Conservation (phyloP, 2,329 filamentous ascomycete genomes). For the Bisporella sp. region DNA sequence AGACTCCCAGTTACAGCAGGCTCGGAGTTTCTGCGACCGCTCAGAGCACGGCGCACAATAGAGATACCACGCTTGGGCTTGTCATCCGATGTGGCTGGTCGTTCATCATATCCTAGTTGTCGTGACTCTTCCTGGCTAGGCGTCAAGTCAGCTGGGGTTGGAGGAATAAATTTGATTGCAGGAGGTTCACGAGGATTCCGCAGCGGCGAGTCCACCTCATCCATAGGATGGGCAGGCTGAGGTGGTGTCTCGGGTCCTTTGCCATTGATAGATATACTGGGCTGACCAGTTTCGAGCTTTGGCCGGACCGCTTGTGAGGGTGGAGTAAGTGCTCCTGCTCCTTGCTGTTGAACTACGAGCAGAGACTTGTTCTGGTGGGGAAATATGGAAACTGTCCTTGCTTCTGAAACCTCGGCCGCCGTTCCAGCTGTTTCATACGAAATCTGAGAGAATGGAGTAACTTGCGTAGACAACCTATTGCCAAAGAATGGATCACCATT, state of each 20-base stretch:
- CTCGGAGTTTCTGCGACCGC: slow-evolving; percentile 40
- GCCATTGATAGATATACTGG: slow-evolving; percentile 25
- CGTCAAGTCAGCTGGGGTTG: slow-evolving; percentile 53
- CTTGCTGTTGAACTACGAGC: slow-evolving; percentile 40
- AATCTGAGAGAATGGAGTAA: slow-evolving; percentile 54
- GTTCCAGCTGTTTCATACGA: slow-evolving; percentile 57
- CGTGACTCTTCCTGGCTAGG: slow-evolving; percentile 45
- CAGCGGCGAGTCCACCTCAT: slow-evolving; percentile 54
- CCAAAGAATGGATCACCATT: slow-evolving; percentile 48
- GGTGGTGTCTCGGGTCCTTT: slow-evolving; percentile 44
- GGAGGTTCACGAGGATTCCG: slow-evolving; percentile 53
- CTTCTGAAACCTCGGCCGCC: slow-evolving; percentile 53
- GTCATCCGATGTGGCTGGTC: slow-evolving; percentile 28
- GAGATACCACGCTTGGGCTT: slow-evolving; percentile 42
- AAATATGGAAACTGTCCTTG: slow-evolving; percentile 54
- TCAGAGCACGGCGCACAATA: slow-evolving; percentile 47
- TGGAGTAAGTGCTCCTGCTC: neutral
- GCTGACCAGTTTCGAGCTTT: slow-evolving; percentile 11
- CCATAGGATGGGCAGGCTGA: slow-evolving; percentile 39
- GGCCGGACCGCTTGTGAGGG: neutral
- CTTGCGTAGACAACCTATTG: slow-evolving; percentile 46
- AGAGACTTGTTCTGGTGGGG: slow-evolving; percentile 59
- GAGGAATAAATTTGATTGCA: slow-evolving; percentile 54
- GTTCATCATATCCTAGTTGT: slow-evolving; percentile 41
- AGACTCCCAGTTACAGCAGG: slow-evolving; percentile 47